These are phyloP conservation scores for Entomortierella beljakovae DNA, from an alignment of 192 early-diverging fungal genomes.

Conservation along the genomic window DNA sequence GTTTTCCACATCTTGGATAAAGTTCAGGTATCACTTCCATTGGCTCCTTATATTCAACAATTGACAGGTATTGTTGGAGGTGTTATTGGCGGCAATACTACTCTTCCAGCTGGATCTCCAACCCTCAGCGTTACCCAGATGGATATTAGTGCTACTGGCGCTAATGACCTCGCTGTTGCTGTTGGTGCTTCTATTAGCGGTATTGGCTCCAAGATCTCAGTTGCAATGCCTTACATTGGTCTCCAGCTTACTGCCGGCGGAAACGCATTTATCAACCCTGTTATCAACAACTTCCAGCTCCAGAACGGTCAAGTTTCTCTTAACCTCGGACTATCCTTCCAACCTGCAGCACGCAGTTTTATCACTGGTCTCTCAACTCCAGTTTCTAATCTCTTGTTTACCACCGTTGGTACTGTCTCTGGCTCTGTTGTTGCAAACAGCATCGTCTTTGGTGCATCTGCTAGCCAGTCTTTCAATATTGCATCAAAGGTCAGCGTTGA, in stretches of 20 bases:
- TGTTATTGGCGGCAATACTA: slow-evolving; percentile 13
- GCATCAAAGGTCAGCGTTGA: slow-evolving; percentile 25
- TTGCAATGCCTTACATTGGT: slow-evolving; percentile 40
- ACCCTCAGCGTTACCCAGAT: slow-evolving; percentile 30
- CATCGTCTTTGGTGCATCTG: slow-evolving; percentile 36
- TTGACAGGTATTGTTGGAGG: slow-evolving; percentile 29
- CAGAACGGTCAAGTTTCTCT: slow-evolving; percentile 33
- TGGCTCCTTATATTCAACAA: slow-evolving; percentile 38
- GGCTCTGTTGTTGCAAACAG: slow-evolving; percentile 28
- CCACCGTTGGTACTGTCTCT: slow-evolving; percentile 19
- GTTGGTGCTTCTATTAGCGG: slow-evolving; percentile 37
- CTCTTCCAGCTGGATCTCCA: neutral
- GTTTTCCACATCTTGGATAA: slow-evolving; percentile 37
- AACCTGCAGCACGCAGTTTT: slow-evolving; percentile 19
- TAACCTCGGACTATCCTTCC: slow-evolving; percentile 28
- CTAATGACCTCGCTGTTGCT: slow-evolving; percentile 30
- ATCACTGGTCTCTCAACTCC: slow-evolving; percentile 26
- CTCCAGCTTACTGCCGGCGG: slow-evolving; percentile 20
- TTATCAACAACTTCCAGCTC: slow-evolving; percentile 44
- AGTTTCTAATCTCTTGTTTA: slow-evolving; percentile 26
- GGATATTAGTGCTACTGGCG: slow-evolving; percentile 37
- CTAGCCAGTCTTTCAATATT: slow-evolving; percentile 41
- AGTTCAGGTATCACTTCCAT: slow-evolving; percentile 30
- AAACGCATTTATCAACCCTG: slow-evolving; percentile 13
- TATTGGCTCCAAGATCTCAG: slow-evolving; percentile 48